Evolutionary conservation across 2,329 filamentous ascomycete species (phyloP).

Genomic region (Penicillium frequentans): DNA sequence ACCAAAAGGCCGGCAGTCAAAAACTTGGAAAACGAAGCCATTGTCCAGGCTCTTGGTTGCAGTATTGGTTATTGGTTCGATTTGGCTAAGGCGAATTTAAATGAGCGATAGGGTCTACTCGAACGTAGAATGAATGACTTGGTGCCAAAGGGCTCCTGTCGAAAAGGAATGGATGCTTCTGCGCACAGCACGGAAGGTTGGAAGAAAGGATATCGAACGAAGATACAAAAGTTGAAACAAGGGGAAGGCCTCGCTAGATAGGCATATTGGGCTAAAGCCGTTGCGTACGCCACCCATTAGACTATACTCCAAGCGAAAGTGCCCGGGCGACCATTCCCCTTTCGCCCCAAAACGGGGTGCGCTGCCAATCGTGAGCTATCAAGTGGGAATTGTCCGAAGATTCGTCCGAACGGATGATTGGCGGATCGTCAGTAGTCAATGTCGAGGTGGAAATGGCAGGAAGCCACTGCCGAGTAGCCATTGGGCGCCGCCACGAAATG

Average conservation of each 20-base stretch:
- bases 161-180: background rate
- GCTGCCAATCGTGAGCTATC: background rate
- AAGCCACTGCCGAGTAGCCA: background rate
- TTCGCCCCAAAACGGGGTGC: background rate
- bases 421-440: background rate
- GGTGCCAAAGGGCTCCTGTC: background rate
- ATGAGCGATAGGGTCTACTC: background rate
- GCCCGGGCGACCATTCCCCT: background rate
- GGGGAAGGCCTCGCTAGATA: background rate
- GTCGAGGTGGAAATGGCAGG: background rate
- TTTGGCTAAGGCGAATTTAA: background rate
- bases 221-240: background rate
- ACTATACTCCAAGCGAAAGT: background rate
- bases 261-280: background rate
- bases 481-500: background rate
- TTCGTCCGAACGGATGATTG: background rate
- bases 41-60: slow-evolving; percentile 12
- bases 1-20: slow-evolving; percentile 32
- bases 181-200: background rate
- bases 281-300: background rate
- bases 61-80: slow-evolving; percentile 9
- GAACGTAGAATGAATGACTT: background rate
- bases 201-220: background rate
- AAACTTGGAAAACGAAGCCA: slow-evolving; percentile 38
- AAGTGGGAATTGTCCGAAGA: background rate